phyloP scores from a whole-genome alignment of 164 flowering plant species.

The Vitis cinerea region DNA sequence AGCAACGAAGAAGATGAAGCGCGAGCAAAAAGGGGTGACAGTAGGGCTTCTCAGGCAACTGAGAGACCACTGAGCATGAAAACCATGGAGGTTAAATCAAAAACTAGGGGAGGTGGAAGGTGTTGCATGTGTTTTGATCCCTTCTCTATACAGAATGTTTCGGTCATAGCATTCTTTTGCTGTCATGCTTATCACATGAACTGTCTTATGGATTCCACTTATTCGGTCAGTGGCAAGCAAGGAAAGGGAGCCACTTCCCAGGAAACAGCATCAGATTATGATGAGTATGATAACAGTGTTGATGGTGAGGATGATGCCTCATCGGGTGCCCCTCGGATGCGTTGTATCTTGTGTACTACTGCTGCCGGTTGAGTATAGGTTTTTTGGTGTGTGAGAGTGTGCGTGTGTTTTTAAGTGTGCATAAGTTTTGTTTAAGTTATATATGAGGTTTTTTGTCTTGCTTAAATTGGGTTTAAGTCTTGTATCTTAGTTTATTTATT shows the following conservation, averaged over 20 bases:
- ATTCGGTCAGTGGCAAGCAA: conserved; percentile 35
- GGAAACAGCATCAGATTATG: conserved; percentile 19
- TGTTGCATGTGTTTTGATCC: conserved; percentile 99
- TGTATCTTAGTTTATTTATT: conserved; percentile 3
- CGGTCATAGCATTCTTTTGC: conserved; percentile 80
- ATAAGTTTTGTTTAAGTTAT: not conserved
- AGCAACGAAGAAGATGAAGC: conserved; percentile 69
- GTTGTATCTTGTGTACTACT: conserved; percentile 94
- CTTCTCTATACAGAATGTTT: conserved; percentile 48
- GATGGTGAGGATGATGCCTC: conserved; percentile 29
- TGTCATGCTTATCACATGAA: conserved; percentile 87
- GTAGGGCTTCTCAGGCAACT: conserved; percentile 24
- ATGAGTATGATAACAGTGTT: conserved; percentile 34
- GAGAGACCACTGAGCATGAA: conserved; percentile 35
- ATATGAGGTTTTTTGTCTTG: not conserved
- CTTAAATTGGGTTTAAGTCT: not conserved
- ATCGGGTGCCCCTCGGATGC: conserved; percentile 47
- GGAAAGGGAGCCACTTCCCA: conserved; percentile 15
- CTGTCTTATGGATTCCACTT: conserved; percentile 70
- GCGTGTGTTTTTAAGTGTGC: conserved; percentile 1
- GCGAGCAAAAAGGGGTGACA: conserved; percentile 44
- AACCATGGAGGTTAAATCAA: conserved; percentile 64
- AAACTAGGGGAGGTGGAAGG: conserved; percentile 71
- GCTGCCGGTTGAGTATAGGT: conserved; percentile 48
- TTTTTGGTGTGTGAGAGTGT: not conserved